Evolutionary conservation across 2,329 filamentous ascomycete species (phyloP).

Genomic region (Diaporthe citri): DNA sequence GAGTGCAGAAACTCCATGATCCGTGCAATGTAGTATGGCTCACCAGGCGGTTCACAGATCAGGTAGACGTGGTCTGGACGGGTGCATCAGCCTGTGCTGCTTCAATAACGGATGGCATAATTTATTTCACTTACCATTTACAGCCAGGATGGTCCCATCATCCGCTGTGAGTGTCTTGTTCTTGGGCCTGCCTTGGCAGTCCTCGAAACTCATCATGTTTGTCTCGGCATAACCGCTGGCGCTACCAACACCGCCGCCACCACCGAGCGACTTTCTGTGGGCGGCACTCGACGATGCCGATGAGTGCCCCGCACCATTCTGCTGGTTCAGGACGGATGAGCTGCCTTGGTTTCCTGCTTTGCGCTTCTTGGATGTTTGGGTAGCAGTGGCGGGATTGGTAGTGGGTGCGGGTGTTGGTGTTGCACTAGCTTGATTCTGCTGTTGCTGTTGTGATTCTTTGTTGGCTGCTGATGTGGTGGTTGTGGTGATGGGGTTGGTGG

Average conservation of each 20-base stretch:
- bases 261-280: slow-evolving; percentile 44
- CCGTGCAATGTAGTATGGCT: slow-evolving; percentile 96
- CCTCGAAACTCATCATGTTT: slow-evolving; percentile 91
- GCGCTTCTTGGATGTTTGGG: slow-evolving; percentile 80
- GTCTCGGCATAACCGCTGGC: slow-evolving; percentile 68
- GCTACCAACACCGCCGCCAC: slow-evolving; percentile 41
- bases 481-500: slow-evolving; percentile 46
- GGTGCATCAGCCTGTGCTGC: slow-evolving; percentile 25
- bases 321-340: slow-evolving; percentile 45
- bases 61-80: slow-evolving; percentile 84
- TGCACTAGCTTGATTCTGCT: slow-evolving; percentile 43
- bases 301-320: slow-evolving; percentile 26
- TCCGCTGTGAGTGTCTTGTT: slow-evolving; percentile 87
- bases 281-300: slow-evolving; percentile 45
- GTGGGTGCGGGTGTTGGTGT: slow-evolving; percentile 44
- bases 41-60: slow-evolving; percentile 95
- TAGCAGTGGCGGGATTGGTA: slow-evolving; percentile 56
- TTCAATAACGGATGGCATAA: slow-evolving; percentile 14
- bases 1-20: slow-evolving; percentile 98
- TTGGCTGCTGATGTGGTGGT: slow-evolving; percentile 41
- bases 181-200: slow-evolving; percentile 75
- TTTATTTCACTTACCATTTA: slow-evolving; percentile 78
- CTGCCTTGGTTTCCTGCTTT: slow-evolving; percentile 73
- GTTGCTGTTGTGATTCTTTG: slow-evolving; percentile 42
- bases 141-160: slow-evolving; percentile 84